These are phyloP conservation scores for Bolboschoenoplectus hybrid DNA, from an alignment of 202 grass and related monocot genomes.

Conservation along the genomic window DNA sequence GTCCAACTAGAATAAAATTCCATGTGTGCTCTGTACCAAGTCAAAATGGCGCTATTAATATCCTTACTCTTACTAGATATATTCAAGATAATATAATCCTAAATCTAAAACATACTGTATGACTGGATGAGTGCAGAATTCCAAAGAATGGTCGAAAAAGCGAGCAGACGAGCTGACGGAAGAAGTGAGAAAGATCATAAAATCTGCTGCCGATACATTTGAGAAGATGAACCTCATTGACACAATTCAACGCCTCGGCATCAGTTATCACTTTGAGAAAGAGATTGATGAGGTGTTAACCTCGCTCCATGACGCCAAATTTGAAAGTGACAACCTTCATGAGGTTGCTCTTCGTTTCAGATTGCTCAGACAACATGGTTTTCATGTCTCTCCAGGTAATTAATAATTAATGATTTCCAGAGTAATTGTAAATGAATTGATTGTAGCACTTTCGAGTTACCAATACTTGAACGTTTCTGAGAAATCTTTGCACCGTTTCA, in stretches of 20 bases:
- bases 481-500: not conserved
- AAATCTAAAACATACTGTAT: too few species aligned
- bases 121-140: too few species aligned
- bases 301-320: conserved; percentile 24
- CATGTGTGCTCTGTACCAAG: too few species aligned
- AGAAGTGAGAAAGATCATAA: not conserved
- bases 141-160: too few species aligned
- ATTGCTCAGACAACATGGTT: conserved; percentile 17
- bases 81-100: too few species aligned
- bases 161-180: too few species aligned
- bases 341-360: conserved; percentile 21
- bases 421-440: not conserved
- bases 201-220: not conserved
- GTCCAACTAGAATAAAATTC: too few species aligned
- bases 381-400: conserved; percentile 33
- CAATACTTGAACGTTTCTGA: too few species aligned
- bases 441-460: too few species aligned
- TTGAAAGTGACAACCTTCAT: conserved; percentile 15
- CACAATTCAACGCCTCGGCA: conserved; percentile 42
- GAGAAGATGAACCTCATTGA: conserved; percentile 42
- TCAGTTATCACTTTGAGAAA: conserved; percentile 47
- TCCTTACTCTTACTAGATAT: too few species aligned
- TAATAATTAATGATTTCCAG: not conserved
- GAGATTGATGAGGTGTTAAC: conserved; percentile 44
- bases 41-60: too few species aligned